These are phyloP conservation scores for Poteriospumella lacustris DNA, from an alignment of 108 stramenopile genomes.

Conservation along the genomic window DNA sequence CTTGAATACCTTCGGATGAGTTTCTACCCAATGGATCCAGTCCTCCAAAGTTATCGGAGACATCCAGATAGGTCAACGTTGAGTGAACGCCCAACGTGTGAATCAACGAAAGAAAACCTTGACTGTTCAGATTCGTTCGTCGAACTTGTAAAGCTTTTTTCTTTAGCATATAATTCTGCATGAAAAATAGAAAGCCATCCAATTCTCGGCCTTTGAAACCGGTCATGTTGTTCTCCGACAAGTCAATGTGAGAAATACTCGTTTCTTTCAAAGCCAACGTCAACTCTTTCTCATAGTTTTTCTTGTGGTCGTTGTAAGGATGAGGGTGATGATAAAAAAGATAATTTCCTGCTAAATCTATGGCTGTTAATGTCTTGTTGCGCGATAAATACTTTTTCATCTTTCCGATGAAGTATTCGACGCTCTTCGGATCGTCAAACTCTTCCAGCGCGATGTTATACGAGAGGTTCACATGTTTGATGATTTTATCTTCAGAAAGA, in stretches of 20 bases:
- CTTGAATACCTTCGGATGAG: background rate
- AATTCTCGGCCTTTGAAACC: background rate
- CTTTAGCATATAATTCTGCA: background rate
- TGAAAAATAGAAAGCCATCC: background rate
- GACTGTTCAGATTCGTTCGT: background rate
- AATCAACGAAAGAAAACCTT: background rate
- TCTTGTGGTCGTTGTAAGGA: slow-evolving; percentile 1
- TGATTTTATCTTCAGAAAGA: background rate
- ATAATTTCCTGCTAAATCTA: slow-evolving; percentile 12
- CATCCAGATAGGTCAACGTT: slow-evolving; percentile 10
- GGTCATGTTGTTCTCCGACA: slow-evolving; percentile 1
- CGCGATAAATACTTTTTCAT: background rate
- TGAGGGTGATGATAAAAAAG: slow-evolving; percentile 13
- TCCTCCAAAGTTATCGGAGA: background rate
- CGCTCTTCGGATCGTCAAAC: background rate
- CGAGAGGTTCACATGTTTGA: background rate
- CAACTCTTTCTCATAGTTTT: slow-evolving; percentile 12
- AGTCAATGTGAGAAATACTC: background rate
- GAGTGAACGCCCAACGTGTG: background rate
- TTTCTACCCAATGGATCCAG: background rate
- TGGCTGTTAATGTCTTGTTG: background rate
- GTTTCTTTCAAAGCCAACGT: background rate
- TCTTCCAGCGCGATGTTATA: slow-evolving; percentile 1
- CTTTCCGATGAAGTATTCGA: background rate
- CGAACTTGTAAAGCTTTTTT: background rate